Base-by-base conservation (phyloP, 2,329 filamentous ascomycete species). In the Hymenoscyphus albidus region DNA sequence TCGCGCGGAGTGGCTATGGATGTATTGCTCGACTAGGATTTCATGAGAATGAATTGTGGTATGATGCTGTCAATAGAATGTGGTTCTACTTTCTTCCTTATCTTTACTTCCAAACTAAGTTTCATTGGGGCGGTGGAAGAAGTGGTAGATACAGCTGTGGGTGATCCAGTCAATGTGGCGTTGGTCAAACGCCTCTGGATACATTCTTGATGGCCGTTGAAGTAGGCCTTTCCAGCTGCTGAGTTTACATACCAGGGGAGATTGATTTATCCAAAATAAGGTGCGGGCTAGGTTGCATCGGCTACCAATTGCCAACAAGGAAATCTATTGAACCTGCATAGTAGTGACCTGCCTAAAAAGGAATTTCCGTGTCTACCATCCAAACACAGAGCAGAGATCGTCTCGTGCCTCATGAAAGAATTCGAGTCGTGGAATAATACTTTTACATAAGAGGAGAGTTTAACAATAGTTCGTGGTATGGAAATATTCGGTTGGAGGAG, bases 71-170 rank as follows among this genome's bases (percentile, higher is more conserved):
- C 6, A 62, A 38, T 18, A 62, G 56, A 27, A 62, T 62, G 16
- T 51, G 56, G 10, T 48, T 66, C 22, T 66, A 58, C 59, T 62
- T 66, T 35, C 64, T 68, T 44, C 66, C 66, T 35, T 66, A 64
- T 18, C 64, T 64, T 9, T 54, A 54, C 39, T 66, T 58, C 40
- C 59, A 59, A 16, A 40, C 42, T 3, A 35, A 39, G 16, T 18
- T 64, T 68, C 39, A 64, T 55, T 0, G 27, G 60, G 10, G 55
- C 64, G 44, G 32, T 68, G 38, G 59, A 58, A 18, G 31, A 48
- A 32, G 14, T 60, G 48, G 38, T 68, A 9, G 27, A 42, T n/a
- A 39, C 32, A 16, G 16, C 58, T 14, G 61, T 68, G 13, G 44
- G 55, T 58, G 40, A 18, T 44, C 56, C 62, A 39, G 31, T 31